A percentile compares a stretch with the other conserved stretches of the same genome.
Evolutionary conservation across 1,284 basidiomycete species (phyloP).

Genomic region (Exsudoporus floridanus): DNA sequence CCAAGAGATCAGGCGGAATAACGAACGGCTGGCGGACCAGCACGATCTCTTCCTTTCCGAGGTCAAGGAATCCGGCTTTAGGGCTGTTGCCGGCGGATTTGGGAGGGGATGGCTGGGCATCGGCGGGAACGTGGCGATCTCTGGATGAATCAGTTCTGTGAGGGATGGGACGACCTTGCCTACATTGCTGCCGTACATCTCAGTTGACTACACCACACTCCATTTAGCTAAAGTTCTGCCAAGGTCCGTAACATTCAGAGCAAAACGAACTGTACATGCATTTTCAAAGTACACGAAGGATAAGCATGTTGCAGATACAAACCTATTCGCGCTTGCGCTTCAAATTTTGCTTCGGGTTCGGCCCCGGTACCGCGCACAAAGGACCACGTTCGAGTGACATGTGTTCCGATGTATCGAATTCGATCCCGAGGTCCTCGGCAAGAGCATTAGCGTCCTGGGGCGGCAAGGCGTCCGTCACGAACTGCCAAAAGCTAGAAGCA

Average conservation of each 20-base stretch:
- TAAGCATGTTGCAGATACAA: neutral
- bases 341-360: constrained; percentile 19
- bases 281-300: neutral
- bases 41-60: constrained; percentile 89
- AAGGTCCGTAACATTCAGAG: neutral
- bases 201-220: neutral
- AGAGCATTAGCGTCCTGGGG: constrained; percentile 62
- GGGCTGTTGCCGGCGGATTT: constrained; percentile 78
- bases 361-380: constrained; percentile 15
- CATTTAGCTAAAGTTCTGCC: too few relatives aligned
- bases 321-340: constrained; percentile 34
- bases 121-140: neutral
- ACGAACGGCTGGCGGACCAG: constrained; percentile 77
- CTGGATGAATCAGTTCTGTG: constrained; percentile 2
- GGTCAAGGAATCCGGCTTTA: constrained; percentile 83
- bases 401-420: constrained; percentile 70
- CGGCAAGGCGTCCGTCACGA: constrained; percentile 63
- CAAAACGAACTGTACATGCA: neutral
- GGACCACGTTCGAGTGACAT: constrained; percentile 38
- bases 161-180: too few relatives aligned
- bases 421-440: constrained; percentile 72
- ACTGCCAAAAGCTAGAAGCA: constrained; percentile 61
- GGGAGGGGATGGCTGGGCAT: constrained; percentile 69
- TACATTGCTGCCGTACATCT: neutral
- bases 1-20: constrained; percentile 82